Conservation (phyloP, 2,329 filamentous ascomycete species). For the Monilinia vaccinii-corymbosi region DNA sequence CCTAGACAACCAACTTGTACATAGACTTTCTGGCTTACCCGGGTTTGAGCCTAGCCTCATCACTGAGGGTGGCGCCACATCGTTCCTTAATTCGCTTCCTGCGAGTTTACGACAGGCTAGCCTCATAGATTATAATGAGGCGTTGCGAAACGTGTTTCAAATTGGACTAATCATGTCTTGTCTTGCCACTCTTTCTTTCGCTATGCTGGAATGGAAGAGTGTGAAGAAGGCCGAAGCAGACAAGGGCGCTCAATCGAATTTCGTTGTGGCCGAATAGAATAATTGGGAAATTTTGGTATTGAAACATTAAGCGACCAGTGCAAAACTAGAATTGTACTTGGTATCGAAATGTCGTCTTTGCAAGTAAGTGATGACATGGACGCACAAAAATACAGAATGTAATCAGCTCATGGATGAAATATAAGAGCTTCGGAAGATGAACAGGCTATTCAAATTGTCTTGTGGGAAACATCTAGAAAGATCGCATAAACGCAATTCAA, state of each 20-base stretch:
- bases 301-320: not conserved
- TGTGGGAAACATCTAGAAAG: not conserved
- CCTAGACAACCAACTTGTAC: constrained; percentile 35
- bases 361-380: not conserved
- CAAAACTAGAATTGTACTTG: not conserved
- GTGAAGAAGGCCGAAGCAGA: not conserved
- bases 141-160: constrained; percentile 50
- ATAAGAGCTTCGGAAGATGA: not conserved
- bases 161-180: constrained; percentile 47
- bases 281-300: not conserved
- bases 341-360: not conserved
- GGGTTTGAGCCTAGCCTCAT: constrained; percentile 5
- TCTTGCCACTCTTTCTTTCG: constrained; percentile 45
- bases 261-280: not conserved
- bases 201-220: constrained; percentile 49
- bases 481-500: not conserved
- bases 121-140: constrained; percentile 49
- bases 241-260: not conserved
- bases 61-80: not conserved
- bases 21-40: constrained; percentile 27
- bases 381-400: not conserved
- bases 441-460: not conserved
- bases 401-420: not conserved
- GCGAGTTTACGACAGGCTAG: constrained; percentile 35
- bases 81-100: constrained; percentile 37